phyloP scores from a whole-genome alignment of 768 basidiomycete species.

The Phylloporus sp. region DNA sequence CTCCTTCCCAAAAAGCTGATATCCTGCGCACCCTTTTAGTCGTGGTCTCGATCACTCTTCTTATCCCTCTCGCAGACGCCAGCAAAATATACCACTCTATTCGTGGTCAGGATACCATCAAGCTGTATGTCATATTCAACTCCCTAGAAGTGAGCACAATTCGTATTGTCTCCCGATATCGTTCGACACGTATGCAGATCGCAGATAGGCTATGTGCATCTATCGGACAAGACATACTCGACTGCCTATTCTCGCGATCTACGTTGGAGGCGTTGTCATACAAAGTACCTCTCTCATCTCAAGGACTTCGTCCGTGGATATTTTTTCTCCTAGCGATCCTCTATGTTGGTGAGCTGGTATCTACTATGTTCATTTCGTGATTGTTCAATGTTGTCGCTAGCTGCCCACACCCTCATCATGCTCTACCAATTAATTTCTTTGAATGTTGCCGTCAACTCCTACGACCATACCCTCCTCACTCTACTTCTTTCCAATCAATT shows the following conservation, averaged over 20 bases:
- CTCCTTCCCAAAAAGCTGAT: constrained; percentile 90
- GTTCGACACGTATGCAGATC: constrained; percentile 50
- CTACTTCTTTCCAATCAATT: constrained; percentile 97
- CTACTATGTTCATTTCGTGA: neutral
- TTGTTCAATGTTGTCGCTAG: constrained; percentile 35
- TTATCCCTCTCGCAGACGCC: constrained; percentile 84
- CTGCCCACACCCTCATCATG: constrained; percentile 88
- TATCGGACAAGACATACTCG: constrained; percentile 95
- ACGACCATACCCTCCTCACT: constrained; percentile 91
- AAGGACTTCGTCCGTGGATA: constrained; percentile 71
- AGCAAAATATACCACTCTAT: constrained; percentile 98
- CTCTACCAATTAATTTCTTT: constrained; percentile 92
- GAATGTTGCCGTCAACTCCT: constrained; percentile 97
- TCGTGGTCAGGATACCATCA: constrained; percentile 96
- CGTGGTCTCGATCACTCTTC: constrained; percentile 62
- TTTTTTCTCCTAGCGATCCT: constrained; percentile 78
- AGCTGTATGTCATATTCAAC: constrained; percentile 98
- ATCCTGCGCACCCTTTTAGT: constrained; percentile 79
- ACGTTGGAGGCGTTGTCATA: constrained; percentile 73
- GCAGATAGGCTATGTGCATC: constrained; percentile 92
- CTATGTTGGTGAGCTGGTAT: constrained; percentile 64
- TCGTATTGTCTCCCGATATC: neutral
- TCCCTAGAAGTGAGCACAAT: constrained; percentile 79
- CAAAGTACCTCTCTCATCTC: constrained; percentile 52
- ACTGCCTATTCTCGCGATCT: constrained; percentile 92